Evolutionary conservation across 208 protist genomes (phyloP).

Genomic region (Trypanosoma melophagium): DNA sequence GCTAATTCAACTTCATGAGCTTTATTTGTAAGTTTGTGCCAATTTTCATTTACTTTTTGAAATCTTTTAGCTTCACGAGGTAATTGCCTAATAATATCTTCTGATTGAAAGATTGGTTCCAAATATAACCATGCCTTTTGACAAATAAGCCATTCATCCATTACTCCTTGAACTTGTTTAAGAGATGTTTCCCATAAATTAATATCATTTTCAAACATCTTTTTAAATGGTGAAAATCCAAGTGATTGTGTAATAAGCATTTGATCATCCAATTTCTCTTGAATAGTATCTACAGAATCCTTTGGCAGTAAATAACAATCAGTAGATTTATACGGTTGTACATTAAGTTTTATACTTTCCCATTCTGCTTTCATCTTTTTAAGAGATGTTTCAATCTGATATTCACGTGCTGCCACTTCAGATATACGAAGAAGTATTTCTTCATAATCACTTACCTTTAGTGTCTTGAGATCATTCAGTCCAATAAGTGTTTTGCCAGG

Average conservation of each 20-base stretch:
- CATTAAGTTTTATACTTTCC: constrained; percentile 82
- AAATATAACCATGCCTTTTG: constrained; percentile 97
- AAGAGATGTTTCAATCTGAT: constrained; percentile 93
- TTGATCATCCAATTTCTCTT: constrained; percentile 96
- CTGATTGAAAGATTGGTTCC: constrained; percentile 96
- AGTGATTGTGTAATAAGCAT: constrained; percentile 96
- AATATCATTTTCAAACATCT: constrained; percentile 95
- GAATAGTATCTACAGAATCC: constrained; percentile 89
- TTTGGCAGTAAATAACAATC: constrained; percentile 92
- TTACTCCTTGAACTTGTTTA: constrained; percentile 85
- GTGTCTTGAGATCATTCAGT: constrained; percentile 77
- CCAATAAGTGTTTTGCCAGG: constrained; percentile 86
- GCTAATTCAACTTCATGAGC: constrained; percentile 82
- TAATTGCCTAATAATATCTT: constrained; percentile 95
- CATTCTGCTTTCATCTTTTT: constrained; percentile 94
- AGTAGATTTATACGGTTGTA: constrained; percentile 89
- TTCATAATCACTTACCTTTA: constrained; percentile 79
- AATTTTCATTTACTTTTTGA: constrained; percentile 93
- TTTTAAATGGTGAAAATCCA: constrained; percentile 96
- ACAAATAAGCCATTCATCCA: constrained; percentile 94
- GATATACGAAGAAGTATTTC: constrained; percentile 90
- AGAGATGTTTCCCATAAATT: constrained; percentile 90
- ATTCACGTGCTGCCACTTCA: constrained; percentile 95
- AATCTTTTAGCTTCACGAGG: constrained; percentile 94
- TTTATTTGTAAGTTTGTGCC: constrained; percentile 88